Evolutionary conservation across 1,284 basidiomycete species (phyloP), one percentile per base, ranked within the genome.

Genomic region (Moesziomyces globuligerus): DNA sequence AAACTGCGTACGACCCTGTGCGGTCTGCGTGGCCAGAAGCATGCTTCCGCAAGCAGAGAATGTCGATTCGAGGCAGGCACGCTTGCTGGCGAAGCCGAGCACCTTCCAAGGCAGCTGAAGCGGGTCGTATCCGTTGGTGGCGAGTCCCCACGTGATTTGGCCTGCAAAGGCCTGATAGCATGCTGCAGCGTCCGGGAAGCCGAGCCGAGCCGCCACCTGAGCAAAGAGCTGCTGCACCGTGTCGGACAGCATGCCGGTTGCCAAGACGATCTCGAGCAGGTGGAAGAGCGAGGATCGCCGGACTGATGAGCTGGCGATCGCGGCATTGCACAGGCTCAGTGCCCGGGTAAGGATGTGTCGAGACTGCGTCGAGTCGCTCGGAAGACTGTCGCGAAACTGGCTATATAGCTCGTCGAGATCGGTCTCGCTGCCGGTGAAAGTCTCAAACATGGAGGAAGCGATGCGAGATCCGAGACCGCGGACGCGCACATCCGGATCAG

Each of bases 221-320:
- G 80, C 77, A 17, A 97, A 84, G 20, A 91, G 86, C 2, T 86
- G 84, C 70, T 89, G 87, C 36, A 93, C 87, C 72, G 92, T 89
- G 7, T 75, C 77, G 8, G 86, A 84, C 76, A 89, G 91, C 39
- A 47, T 50, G 20, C 39, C 44, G 5, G 54, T 62, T 13, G 70
- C 69, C 10, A 76, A 40, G 1, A 61, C 42, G 6, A 88, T 87
- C 80, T 94, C 92, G 56, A 97, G 85, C 34, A 98, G 82, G 81
- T 94, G 90, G 87, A 90, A 94, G 76, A 95, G 92, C 1, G 93
- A 87, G 0, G 89, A 90, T n/a, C 91, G 87, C n/a, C 94, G 87
- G 11, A 91, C 87, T 1, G 87, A 86, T 2, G 92, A 90, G 77
- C 89, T 91, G 18, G 89, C 87, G 28, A 97, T 86, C 85, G 94